Conservation (phyloP, 768 basidiomycete genomes). For the Leccinum longicurvipes region DNA sequence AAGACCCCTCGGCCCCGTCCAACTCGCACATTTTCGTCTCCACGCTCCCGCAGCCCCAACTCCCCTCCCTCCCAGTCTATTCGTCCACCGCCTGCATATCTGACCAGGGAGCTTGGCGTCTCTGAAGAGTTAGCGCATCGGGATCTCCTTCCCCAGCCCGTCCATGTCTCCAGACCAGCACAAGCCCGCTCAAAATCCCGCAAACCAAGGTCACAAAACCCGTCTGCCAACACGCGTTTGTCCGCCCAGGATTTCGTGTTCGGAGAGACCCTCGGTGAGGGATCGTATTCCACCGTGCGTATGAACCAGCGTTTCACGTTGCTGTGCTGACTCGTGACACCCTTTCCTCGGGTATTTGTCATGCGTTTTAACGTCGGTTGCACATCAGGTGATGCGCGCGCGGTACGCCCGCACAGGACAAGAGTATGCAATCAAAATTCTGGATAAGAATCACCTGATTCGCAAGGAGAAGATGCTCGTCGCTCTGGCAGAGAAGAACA, state of each 20-base stretch:
- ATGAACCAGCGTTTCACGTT: not conserved
- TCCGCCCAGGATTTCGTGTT: conserved; percentile 68
- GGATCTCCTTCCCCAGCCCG: conserved; percentile 11
- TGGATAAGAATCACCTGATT: conserved; percentile 81
- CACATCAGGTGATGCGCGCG: conserved; percentile 53
- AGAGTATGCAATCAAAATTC: conserved; percentile 73
- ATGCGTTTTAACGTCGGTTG: no score
- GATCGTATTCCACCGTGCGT: conserved; percentile 78
- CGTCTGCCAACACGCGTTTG: conserved; percentile 42
- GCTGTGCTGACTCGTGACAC: conserved; percentile 4
- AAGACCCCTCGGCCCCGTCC: conserved; percentile 51
- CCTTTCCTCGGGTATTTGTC: no score
- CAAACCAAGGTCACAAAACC: conserved; percentile 40
- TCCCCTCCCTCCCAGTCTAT: conserved; percentile 35
- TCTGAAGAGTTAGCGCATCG: conserved; percentile 25
- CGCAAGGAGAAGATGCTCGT: conserved; percentile 75
- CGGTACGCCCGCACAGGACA: conserved; percentile 53
- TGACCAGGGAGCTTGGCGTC: conserved; percentile 54
- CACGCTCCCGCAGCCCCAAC: conserved; percentile 53
- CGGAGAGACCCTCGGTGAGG: conserved; percentile 72
- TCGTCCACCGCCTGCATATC: conserved; percentile 50
- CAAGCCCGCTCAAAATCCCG: conserved; percentile 40
- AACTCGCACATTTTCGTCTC: conserved; percentile 60
- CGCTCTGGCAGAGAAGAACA: conserved; percentile 78
- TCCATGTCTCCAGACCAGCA: conserved; percentile 1